These are phyloP conservation scores for Pestalotiopsis sp. DNA, from an alignment of 2,329 filamentous ascomycete genomes.

Conservation along the genomic window DNA sequence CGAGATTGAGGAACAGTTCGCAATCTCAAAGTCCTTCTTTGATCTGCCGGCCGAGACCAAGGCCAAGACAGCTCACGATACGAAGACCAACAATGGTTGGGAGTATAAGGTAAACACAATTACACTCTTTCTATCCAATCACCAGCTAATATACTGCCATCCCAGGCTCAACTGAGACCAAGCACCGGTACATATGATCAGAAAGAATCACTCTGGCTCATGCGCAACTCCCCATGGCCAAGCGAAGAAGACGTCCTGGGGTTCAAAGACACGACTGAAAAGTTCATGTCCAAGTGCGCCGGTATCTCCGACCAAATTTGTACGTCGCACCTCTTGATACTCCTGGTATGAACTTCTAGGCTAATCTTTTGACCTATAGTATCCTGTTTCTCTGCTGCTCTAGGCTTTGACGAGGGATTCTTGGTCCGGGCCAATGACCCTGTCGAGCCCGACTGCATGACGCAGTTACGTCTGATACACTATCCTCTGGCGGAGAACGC, in stretches of 20 bases:
- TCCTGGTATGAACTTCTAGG: neutral
- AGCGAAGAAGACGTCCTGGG: neutral
- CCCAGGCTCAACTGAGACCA: neutral
- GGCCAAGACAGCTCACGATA: neutral
- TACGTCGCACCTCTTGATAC: neutral
- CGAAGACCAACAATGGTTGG: constrained; percentile 3
- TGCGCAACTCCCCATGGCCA: neutral
- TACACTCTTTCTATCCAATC: no score
- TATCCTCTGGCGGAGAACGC: neutral
- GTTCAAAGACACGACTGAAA: neutral
- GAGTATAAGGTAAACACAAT: neutral
- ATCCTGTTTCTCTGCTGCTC: neutral
- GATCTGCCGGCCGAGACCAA: constrained; percentile 4
- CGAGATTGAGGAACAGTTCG: neutral
- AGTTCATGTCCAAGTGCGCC: constrained; percentile 2
- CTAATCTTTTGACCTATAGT: neutral
- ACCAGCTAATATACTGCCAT: no score
- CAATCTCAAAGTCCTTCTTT: neutral
- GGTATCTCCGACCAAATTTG: neutral
- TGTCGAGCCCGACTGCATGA: neutral
- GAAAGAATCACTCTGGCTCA: constrained; percentile 1
- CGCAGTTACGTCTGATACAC: neutral
- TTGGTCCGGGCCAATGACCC: neutral
- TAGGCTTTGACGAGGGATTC: neutral
- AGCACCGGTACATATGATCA: constrained; percentile 3